Percentiles rank a stretch among this genome's conserved stretches.
These are phyloP conservation scores for Umbelopsis vinacea DNA, from an alignment of 192 early-diverging fungal genomes.

Conservation along the genomic window DNA sequence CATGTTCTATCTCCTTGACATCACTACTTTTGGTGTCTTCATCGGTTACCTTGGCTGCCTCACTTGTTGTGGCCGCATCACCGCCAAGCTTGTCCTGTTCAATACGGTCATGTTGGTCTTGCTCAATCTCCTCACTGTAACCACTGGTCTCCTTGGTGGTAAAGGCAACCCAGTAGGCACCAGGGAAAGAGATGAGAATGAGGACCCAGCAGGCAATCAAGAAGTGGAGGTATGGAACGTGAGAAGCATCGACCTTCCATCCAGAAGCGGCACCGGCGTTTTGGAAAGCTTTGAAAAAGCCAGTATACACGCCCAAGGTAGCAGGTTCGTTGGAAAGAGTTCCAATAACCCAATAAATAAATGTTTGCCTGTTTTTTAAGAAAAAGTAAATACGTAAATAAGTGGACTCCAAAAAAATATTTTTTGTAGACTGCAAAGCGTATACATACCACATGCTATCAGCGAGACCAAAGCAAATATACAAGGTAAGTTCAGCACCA, in stretches of 20 bases:
- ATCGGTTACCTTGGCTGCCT: background rate
- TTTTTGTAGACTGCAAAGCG: too few species aligned
- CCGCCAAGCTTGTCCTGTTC: constrained; percentile 4
- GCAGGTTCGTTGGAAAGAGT: constrained; percentile 27
- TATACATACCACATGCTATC: constrained; percentile 3
- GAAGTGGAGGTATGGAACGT: constrained; percentile 5
- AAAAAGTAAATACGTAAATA: background rate
- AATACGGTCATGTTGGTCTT: constrained; percentile 4
- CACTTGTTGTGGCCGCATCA: background rate
- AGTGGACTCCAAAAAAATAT: background rate
- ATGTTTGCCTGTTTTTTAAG: constrained; percentile 24
- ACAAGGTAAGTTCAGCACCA: constrained; percentile 17
- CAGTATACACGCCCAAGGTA: constrained; percentile 7
- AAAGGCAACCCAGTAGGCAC: constrained; percentile 7
- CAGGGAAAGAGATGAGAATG: constrained; percentile 1
- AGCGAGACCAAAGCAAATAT: constrained; percentile 21
- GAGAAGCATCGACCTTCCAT: constrained; percentile 11
- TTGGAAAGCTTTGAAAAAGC: constrained; percentile 19
- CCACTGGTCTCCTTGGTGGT: constrained; percentile 8
- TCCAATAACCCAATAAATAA: constrained; percentile 24
- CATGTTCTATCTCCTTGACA: too few species aligned
- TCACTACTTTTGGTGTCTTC: background rate
- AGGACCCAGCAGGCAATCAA: constrained; percentile 17
- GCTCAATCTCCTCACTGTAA: constrained; percentile 20
- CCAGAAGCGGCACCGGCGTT: constrained; percentile 7